Evolutionary conservation across 208 protist species (phyloP).

Genomic region (Leishmania gerbilli): DNA sequence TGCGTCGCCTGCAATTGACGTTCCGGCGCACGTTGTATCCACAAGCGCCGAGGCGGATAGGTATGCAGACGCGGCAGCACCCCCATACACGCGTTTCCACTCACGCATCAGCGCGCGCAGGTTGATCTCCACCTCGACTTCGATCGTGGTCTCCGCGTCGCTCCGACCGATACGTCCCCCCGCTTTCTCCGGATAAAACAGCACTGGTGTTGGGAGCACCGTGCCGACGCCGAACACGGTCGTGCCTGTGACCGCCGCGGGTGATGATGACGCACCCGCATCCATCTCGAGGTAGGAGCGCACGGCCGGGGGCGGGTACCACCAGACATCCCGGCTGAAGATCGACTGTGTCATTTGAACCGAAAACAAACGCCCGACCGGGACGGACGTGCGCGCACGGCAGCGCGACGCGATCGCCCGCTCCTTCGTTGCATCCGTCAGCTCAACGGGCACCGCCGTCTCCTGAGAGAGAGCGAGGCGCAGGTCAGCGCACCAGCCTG

Average conservation of each 20-base stretch:
- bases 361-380: slow-evolving; percentile 21
- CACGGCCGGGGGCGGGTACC: slow-evolving; percentile 14
- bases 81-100: slow-evolving; percentile 38
- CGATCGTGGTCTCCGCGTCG: background rate
- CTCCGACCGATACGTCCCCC: background rate
- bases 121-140: slow-evolving; percentile 72
- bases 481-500: slow-evolving; percentile 45
- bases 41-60: slow-evolving; percentile 14
- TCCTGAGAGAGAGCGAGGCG: slow-evolving; percentile 38
- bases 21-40: slow-evolving; percentile 15
- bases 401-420: background rate
- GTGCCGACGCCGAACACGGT: slow-evolving; percentile 3
- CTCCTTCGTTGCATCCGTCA: background rate
- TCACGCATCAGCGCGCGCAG: slow-evolving; percentile 41
- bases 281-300: background rate
- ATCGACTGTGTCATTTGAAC: slow-evolving; percentile 13
- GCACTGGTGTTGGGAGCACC: slow-evolving; percentile 7
- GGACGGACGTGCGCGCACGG: slow-evolving; percentile 18
- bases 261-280: background rate
- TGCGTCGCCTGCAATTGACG: background rate
- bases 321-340: slow-evolving; percentile 17
- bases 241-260: background rate
- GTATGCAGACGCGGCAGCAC: slow-evolving; percentile 22
- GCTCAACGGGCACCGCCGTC: background rate
- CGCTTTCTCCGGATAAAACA: background rate